These are phyloP conservation scores for Alternaria hordeiaustralica DNA, from an alignment of 2,329 filamentous ascomycete species.

Conservation along the genomic window DNA sequence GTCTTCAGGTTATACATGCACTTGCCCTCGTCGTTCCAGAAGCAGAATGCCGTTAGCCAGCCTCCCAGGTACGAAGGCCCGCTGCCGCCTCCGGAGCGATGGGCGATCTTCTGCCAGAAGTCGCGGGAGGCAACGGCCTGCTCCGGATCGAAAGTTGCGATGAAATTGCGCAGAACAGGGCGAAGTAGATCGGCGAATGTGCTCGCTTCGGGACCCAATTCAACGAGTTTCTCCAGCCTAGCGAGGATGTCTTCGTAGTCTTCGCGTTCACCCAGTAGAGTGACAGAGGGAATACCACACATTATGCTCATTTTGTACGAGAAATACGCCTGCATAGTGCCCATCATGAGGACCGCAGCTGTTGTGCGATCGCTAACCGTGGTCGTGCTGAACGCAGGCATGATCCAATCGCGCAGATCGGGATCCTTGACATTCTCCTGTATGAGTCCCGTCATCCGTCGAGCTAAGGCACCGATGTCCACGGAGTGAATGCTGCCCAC, in stretches of 20 bases:
- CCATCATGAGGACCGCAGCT: constrained; percentile 28
- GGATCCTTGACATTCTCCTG: constrained; percentile 16
- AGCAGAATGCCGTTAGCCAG: constrained; percentile 29
- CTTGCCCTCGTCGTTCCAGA: constrained; percentile 21
- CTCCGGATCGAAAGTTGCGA: constrained; percentile 16
- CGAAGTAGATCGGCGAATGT: constrained; percentile 16
- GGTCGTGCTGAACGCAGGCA: constrained; percentile 28
- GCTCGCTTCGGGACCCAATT: constrained; percentile 12
- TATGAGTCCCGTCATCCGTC: constrained; percentile 11
- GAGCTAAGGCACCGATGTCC: constrained; percentile 7
- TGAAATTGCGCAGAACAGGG: constrained; percentile 17
- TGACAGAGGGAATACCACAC: constrained; percentile 30
- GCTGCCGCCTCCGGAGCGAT: not conserved
- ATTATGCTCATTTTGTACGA: not conserved
- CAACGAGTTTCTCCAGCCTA: constrained; percentile 17
- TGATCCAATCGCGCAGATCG: constrained; percentile 21
- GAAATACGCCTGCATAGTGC: constrained; percentile 24
- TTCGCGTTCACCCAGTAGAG: constrained; percentile 21
- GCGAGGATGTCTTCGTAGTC: constrained; percentile 25
- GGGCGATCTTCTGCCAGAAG: constrained; percentile 20
- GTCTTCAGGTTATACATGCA: constrained; percentile 1
- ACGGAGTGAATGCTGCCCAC: constrained; percentile 6
- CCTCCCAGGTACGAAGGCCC: constrained; percentile 15
- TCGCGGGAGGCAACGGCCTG: not conserved
- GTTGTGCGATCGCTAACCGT: constrained; percentile 15